phyloP scores from a whole-genome alignment of 768 basidiomycete genomes.

The Dentipellis fragilis region DNA sequence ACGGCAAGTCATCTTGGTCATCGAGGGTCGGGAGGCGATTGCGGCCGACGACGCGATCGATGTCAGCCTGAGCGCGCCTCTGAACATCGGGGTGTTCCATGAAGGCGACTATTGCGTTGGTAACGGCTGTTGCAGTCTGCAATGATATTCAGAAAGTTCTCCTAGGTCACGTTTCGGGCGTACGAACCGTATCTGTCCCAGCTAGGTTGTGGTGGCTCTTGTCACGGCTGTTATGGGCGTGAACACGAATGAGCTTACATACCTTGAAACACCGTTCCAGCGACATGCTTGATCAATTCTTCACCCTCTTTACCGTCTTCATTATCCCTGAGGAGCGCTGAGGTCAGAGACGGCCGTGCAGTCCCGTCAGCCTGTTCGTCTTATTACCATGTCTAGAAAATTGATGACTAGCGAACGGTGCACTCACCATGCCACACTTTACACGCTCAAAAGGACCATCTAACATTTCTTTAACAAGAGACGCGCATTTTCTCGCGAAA shows the following conservation, averaged over 20 bases:
- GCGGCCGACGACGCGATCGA: slow-evolving; percentile 10
- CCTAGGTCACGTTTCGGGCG: neutral
- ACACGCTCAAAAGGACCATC: neutral
- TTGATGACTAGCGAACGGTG: neutral
- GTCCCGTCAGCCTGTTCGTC: neutral
- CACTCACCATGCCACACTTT: neutral
- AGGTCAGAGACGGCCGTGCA: neutral
- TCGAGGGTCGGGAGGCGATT: slow-evolving; percentile 7
- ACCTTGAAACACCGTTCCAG: neutral
- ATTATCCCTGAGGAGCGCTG: neutral
- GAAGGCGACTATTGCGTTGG: neutral
- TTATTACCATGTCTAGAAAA: neutral
- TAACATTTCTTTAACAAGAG: neutral
- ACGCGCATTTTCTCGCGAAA: neutral
- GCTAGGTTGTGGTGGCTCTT: neutral
- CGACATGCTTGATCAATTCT: neutral
- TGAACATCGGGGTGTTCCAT: slow-evolving; percentile 1
- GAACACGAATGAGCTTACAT: neutral
- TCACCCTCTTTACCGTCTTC: neutral
- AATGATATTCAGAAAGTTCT: neutral
- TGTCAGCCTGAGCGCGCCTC: slow-evolving; percentile 9
- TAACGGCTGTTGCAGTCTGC: neutral
- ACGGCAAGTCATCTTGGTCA: slow-evolving; percentile 3
- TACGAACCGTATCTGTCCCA: neutral
- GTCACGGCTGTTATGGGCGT: neutral